These are phyloP conservation scores for Botrytis tulipae DNA, from an alignment of 2,329 filamentous ascomycete species.

Conservation along the genomic window DNA sequence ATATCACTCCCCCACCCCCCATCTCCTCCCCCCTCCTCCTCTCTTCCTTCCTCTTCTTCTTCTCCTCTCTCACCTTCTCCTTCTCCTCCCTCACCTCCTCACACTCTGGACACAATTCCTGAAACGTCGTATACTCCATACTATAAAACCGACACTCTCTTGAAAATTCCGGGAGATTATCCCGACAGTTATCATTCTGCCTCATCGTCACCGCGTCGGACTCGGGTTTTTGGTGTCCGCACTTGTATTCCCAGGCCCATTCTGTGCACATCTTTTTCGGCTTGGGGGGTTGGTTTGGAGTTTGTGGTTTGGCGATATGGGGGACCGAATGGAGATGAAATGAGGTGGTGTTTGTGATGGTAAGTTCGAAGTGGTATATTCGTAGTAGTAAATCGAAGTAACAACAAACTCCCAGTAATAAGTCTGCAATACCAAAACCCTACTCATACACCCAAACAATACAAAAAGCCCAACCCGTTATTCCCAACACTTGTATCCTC, in stretches of 20 bases:
- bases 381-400: neutral
- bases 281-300: neutral
- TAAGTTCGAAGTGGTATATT: neutral
- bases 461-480: neutral
- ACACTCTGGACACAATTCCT: neutral
- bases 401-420: too few species aligned
- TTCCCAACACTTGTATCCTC: neutral
- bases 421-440: too few species aligned
- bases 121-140: neutral
- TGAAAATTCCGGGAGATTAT: neutral
- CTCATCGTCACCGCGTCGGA: neutral
- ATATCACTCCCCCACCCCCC: too few species aligned
- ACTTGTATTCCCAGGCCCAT: neutral
- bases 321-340: neutral
- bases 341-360: neutral
- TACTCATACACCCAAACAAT: too few species aligned
- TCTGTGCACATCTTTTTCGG: neutral
- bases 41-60: too few species aligned
- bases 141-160: neutral
- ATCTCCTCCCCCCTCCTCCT: neutral
- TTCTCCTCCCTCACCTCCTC: neutral
- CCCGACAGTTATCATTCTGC: neutral
- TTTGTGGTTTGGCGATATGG: too few species aligned
- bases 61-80: accelerated
- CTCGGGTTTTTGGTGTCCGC: neutral